Base-by-base conservation (phyloP, 78 protist species). In the Cavenderia fasciculata region DNA sequence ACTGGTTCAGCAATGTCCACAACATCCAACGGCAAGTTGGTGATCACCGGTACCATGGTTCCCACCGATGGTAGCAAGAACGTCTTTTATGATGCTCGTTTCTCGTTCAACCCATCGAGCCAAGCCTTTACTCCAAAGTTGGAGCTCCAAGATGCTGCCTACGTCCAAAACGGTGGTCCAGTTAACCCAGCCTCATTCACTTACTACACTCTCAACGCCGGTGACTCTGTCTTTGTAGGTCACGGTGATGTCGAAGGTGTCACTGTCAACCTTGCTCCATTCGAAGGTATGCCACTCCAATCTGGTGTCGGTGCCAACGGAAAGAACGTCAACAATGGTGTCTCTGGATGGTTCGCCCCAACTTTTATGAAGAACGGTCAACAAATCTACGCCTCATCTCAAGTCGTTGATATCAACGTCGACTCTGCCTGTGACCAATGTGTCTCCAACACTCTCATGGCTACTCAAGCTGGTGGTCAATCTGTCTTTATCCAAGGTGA, bases 281-380 rank as follows among this genome's bases (percentile, higher is more conserved):
- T 10, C 2, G 16, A 25, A 11, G 66, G 23, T 31, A 68, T 82
- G 78, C 59, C 76, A 5, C 27, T 82, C 10, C 90, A 82, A 82
- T 29, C 68, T 52, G 90, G 90, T 43, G 16, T 31, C 19, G 90
- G 90, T 68, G 90, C 90, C n/a, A 56, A 25, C n/a, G 90, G 90
- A 43, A 82, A 82, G 57, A 82, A 82, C 16, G 49, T 82, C 19
- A 46, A 69, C 10, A 21, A 56, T 31, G 90, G 90, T 69, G 54
- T 47, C 0, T 82, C 90, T 29, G 76, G 73, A 33, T 82, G 90
- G 90, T 82, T 69, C 78, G 12, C 12, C 19, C 56, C 57, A 38
- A 36, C 10, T n/a, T 41, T 59, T 2, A 56, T 52, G 19, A 36
- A 41, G 34, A 59, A 59, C 56, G 43, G 59, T 43, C 27, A 11